Evolutionary conservation across 1,284 basidiomycete genomes (phyloP).

Genomic region (Fistulina hepatica): DNA sequence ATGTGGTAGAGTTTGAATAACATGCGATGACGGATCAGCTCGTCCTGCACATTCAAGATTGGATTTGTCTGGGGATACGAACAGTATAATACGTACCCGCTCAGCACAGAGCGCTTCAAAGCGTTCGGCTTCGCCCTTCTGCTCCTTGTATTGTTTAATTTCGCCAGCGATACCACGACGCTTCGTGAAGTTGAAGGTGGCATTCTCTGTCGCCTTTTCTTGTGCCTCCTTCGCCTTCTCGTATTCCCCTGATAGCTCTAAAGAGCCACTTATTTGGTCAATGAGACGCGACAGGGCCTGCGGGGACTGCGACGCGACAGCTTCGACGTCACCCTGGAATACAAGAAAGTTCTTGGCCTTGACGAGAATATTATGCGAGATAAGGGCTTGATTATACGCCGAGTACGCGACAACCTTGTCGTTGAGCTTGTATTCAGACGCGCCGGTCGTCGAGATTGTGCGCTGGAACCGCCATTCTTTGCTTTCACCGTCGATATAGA

Average conservation of each 20-base stretch:
- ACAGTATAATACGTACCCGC: conserved; percentile 34
- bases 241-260: conserved; percentile 84
- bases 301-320: conserved; percentile 91
- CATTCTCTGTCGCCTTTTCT: conserved; percentile 85
- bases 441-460: conserved; percentile 78
- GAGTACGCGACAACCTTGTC: conserved; percentile 69
- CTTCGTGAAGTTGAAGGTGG: conserved; percentile 90
- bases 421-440: conserved; percentile 85
- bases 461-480: conserved; percentile 88
- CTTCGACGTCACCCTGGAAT: conserved; percentile 99
- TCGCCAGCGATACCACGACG: conserved; percentile 89
- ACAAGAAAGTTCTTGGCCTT: conserved; percentile 99
- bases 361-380: conserved; percentile 90
- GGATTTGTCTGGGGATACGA: conserved; percentile 4
- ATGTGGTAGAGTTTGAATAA: conserved; percentile 91
- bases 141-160: conserved; percentile 96
- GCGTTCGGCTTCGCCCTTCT: conserved; percentile 86
- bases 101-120: conserved; percentile 76
- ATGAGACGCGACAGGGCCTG: conserved; percentile 85
- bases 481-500: conserved; percentile 67
- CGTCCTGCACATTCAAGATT: conserved; percentile 42
- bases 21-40: conserved; percentile 70
- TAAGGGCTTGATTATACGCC: conserved; percentile 77
- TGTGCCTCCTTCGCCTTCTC: conserved; percentile 82
- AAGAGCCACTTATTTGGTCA: conserved; percentile 91